Percentiles rank a stretch among this genome's conserved stretches.
These are phyloP conservation scores for Fraxinus cuspidata DNA, from an alignment of 257 asterid species.

Conservation along the genomic window DNA sequence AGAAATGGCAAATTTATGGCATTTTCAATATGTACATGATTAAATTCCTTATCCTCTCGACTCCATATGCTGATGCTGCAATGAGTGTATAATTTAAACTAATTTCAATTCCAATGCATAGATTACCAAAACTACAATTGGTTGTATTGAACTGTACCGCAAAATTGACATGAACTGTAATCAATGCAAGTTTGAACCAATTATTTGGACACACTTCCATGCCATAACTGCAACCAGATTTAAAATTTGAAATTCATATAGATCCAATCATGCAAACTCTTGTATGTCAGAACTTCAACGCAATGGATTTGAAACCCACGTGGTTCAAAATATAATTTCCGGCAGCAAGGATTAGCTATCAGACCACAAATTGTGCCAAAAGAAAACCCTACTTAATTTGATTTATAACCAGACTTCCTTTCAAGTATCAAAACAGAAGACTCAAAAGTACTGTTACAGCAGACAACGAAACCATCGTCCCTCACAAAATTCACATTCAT, in stretches of 20 bases:
- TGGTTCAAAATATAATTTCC: not conserved
- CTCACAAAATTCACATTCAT: not conserved
- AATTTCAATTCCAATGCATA: not conserved
- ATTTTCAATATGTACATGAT: not conserved
- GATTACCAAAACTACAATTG: not conserved
- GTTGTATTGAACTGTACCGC: not conserved
- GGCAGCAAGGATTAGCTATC: not conserved
- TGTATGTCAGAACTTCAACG: too few relatives aligned
- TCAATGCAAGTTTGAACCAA: not conserved
- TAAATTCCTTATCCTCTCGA: not conserved
- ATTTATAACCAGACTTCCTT: not conserved
- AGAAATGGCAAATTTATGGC: too few relatives aligned
- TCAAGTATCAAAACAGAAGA: conserved; percentile 1
- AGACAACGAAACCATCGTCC: not conserved
- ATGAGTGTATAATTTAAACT: not conserved
- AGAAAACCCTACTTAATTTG: conserved; percentile 1
- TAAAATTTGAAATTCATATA: too few relatives aligned
- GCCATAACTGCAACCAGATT: too few relatives aligned
- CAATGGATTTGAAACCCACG: not conserved
- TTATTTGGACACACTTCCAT: too few relatives aligned
- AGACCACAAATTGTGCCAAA: conserved; percentile 2
- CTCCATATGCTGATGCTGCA: not conserved
- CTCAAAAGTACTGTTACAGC: not conserved
- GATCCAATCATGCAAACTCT: too few relatives aligned
- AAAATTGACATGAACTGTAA: not conserved